Evolutionary conservation across 129 eudicot species (phyloP), one percentile per base, ranked within the genome.

Genomic region (Oenanthe sinensis): DNA sequence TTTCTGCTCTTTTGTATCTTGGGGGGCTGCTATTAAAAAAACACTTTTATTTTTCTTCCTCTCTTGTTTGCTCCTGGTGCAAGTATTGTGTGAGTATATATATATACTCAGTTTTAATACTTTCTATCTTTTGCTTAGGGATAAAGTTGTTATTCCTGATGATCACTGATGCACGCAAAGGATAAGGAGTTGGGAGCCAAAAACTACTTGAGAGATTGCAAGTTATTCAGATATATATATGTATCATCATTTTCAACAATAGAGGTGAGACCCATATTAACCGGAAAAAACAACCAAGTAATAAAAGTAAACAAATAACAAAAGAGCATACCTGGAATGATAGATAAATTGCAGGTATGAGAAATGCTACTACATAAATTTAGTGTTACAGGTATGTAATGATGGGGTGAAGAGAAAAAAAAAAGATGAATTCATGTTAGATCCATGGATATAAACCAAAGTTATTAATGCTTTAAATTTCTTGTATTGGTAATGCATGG

Each of bases 301-400:
- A 67, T 54, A 44, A 73, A 39, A 39, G 42, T 39, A 39, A 71
- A 48, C 37, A 60, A 0, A n/a, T 10, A 55, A 74, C 24, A 72
- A 77, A 45, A 46, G 52, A 24, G 48, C 75, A 75, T 82, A 90
- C 99, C 99, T 95, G 99, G 82, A 95, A 95, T 65, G 8, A 26
- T 11, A 30, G 1, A 65, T 65, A 12, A 4, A 5, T 24, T 24
- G 71, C 42, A 13, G 17, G 71, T 10, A 65, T 14, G 40, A 65
- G 12, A 28, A 65, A 65, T 58, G 67, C 30, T 33, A 33, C 36
- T 58, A 22, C 67, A 58, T 58, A 55, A 55, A 22, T 55, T 6
- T 55, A 58, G 67, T 15, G 24, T 69, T 30, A 15, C 37, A 13
- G 44, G 12, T 37, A 14, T 6, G 45, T 7, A 15, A 6, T 2